These are phyloP conservation scores for Amanita fuliginea DNA, from an alignment of 768 basidiomycete species.

Conservation along the genomic window DNA sequence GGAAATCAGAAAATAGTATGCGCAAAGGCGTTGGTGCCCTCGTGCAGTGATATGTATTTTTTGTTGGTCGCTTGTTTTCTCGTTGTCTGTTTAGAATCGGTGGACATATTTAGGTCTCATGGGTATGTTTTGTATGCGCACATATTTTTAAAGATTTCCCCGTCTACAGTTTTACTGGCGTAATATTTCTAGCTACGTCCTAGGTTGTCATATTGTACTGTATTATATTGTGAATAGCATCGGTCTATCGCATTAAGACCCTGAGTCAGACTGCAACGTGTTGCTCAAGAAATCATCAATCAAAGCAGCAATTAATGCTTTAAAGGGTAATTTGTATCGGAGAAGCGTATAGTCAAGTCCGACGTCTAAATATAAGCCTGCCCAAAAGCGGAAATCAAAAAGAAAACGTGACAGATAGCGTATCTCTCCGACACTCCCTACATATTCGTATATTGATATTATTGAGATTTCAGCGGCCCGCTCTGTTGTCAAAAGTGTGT, in stretches of 20 bases:
- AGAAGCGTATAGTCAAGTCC: too few relatives aligned
- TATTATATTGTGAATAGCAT: conserved; percentile 10
- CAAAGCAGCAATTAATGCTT: too few relatives aligned
- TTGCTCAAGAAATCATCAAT: too few relatives aligned
- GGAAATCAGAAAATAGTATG: conserved; percentile 36
- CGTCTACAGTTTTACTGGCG: not conserved
- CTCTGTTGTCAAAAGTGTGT: not conserved
- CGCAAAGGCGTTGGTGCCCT: conserved; percentile 29
- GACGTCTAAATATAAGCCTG: too few relatives aligned
- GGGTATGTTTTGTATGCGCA: conserved; percentile 1
- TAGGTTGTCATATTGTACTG: conserved; percentile 5
- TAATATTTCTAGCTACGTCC: not conserved
- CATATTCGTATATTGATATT: not conserved
- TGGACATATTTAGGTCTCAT: not conserved
- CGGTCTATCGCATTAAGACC: conserved; percentile 3
- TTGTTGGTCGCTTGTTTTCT: not conserved
- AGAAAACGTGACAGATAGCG: not conserved
- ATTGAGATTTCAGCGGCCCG: not conserved
- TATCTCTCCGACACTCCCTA: not conserved
- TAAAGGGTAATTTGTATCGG: too few relatives aligned
- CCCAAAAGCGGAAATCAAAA: not conserved
- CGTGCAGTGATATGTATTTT: conserved; percentile 17
- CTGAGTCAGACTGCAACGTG: not conserved
- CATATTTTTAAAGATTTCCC: not conserved
- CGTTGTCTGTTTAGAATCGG: not conserved